Base-by-base conservation (phyloP, 768 basidiomycete genomes). In the Phlegmacium glaucopus region DNA sequence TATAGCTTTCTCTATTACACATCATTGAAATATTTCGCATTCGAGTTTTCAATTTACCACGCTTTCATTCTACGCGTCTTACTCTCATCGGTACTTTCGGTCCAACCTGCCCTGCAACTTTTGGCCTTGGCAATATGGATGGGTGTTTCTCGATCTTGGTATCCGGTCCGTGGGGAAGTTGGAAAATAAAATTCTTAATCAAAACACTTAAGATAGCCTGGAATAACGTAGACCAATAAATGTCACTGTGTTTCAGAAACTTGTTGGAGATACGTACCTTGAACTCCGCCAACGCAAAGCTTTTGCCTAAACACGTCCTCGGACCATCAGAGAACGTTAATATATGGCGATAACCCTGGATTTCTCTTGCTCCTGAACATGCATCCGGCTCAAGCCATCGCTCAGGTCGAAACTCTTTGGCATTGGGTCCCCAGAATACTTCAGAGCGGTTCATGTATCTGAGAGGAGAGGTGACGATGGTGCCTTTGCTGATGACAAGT, bases 381-480 rank as follows among this genome's bases (percentile, higher is more conserved):
- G 64, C 60, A 11, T 62, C 63, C 4, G 64, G 61, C 4, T 53
- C 53, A 8, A 87, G 64, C 86, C 87, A 88, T 5, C 86, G 69
- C 45, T 81, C 79, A 0, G 85, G 86, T 34, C 75, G 68, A 60
- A 82, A 89, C 39, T 72, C 72, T 17, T 72, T 70, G 4, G 82
- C 75, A 47, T 82, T 75, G 0, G 69, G 56, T 2, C 86, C 86
- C 86, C 87, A 88, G 27, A 84, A 59, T 1, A 60, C 62, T 44
- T 69, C 69, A n/a, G 77, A 75, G 6, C 67, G 60, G 59, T 86
- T 84, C 41, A 80, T 67, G 15, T 65, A 63, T 6, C 59, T 44
- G 25, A 82, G 69, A 2, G 77, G 73, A 3, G 75, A 59, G 9
- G 65, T 48, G 25, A 87, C 48, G 1, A 55, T 47, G 1, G 74